Evolutionary conservation across 1,284 basidiomycete species (phyloP), one percentile per base, ranked within the genome.

Genomic region (Ustilago trichophora): DNA sequence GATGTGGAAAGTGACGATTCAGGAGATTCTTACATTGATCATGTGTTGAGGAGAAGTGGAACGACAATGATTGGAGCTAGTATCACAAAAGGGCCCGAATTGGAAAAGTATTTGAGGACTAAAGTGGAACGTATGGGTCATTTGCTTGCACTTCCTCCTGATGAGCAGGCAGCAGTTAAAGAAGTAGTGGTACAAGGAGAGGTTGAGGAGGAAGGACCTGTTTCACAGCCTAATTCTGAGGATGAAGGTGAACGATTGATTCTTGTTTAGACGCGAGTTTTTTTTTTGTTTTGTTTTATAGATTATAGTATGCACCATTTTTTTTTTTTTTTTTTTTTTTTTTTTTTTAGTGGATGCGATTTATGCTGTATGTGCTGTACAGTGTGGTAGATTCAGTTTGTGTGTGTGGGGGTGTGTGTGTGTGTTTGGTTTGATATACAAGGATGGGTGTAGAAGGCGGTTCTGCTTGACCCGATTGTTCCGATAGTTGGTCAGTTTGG

Each of bases 61-160:
- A 90, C 90, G 4, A 92, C 92, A 34, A 86, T 94, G 83, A 89
- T 94, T 43, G 93, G 93, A 3, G 90, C 88, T 3, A 88, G 89
- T 26, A 87, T 87, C 31, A 90, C 91, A 8, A 85, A 89, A 49
- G 92, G 92, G 0, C 88, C 89, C 45, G 96, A 99, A 75, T 82
- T 99, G 73, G 93, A 98, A 77, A 93, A 91, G 83, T 99, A 99
- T 80, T 83, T 99, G 73, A 87, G 91, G 77, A 98, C 96, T 42
- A 99, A 99, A 83, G 89, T 98, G 18, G 85, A 93, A 78, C 86
- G 90, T 58, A 99, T 99, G 96, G 96, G 96, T 10, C 95, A 98
- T 82, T 89, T 95, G 84, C 83, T 96, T 22, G 87, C 89, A 24
- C 80, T 92, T 18, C 85, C 85, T 1, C 43, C 42, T 8, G 42